These are phyloP conservation scores for Haplosporangium gracile DNA, from an alignment of 192 early-diverging fungal species.

Conservation along the genomic window DNA sequence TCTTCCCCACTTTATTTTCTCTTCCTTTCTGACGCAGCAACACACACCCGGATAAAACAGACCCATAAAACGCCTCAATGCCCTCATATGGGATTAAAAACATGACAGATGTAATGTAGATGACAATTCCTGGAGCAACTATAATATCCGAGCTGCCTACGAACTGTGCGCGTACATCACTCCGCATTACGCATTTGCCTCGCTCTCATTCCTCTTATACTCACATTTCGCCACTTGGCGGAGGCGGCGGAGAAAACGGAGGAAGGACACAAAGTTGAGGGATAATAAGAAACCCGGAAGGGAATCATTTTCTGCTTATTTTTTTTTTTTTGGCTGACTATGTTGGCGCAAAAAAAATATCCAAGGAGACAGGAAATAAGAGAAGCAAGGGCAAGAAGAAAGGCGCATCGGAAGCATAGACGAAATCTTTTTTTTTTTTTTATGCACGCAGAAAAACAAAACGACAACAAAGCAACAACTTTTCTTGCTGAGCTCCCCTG, in stretches of 20 bases:
- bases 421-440: not conserved
- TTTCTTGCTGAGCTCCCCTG: not conserved
- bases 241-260: not conserved
- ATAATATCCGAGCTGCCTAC: not conserved
- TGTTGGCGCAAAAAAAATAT: not conserved
- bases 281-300: not conserved
- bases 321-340: not conserved
- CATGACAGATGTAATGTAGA: too few species aligned
- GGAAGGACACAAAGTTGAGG: not conserved
- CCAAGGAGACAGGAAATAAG: not conserved
- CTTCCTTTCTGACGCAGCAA: not conserved
- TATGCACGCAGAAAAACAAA: not conserved
- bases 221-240: not conserved
- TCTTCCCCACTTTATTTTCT: not conserved
- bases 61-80: not conserved
- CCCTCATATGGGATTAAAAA: not conserved
- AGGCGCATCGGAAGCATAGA: not conserved
- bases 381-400: too few species aligned
- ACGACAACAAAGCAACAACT: not conserved
- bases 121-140: not conserved
- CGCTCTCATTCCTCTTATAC: not conserved
- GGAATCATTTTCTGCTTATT: not conserved
- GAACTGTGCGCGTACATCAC: conserved; percentile 4
- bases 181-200: not conserved
- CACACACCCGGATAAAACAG: not conserved